Base-by-base conservation (phyloP, 768 basidiomycete species). In the Kwoniella heveanensis region DNA sequence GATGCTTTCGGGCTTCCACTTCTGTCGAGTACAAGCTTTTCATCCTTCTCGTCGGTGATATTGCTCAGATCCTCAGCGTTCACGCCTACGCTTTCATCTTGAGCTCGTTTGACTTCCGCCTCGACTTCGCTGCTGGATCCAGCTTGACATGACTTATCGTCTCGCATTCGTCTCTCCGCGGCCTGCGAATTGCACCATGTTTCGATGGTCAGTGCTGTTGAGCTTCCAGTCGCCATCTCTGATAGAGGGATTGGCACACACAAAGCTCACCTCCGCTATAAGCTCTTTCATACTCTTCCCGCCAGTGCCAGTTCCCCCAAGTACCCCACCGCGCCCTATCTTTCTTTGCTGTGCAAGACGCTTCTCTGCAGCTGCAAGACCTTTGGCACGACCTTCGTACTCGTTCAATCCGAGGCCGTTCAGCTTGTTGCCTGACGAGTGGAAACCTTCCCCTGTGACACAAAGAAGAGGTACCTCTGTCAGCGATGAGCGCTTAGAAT, bases 311-410 rank as follows among this genome's bases (percentile, higher is more conserved):
- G 68, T 48, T 32, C 89, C 86, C 39, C 88, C 89, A 12, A 91
- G 81, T 51, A 85, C 82, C 48, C 81, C 71, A 8, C 88, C 86
- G 15, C 86, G 84, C 17, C 65, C 86, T 81, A 65, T 87, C 71
- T 48, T 85, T 62, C 8, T 72, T 76, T 49, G 82, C 1, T 83
- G 66, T 60, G 84, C 82, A 57, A 83, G 80, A 57, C 92, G 82
- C 77, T 86, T 88, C 81, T 95, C 90, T 0, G 92, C 91, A 13
- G 90, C 90, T 71, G 87, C 87, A 2, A 92, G 80, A 13, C 89
- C 91, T 62, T 86, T 88, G 48, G 80, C 73, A 17, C 86, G 84
- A 7, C 88, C 90, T 26, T 88, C 63, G 71, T 88, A 84, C 13
- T 84, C 85, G 1, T 90, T 86, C 0, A 89, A 73, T 74, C 89